phyloP scores from a whole-genome alignment of 768 basidiomycete species.

The Pholiota microspora region DNA sequence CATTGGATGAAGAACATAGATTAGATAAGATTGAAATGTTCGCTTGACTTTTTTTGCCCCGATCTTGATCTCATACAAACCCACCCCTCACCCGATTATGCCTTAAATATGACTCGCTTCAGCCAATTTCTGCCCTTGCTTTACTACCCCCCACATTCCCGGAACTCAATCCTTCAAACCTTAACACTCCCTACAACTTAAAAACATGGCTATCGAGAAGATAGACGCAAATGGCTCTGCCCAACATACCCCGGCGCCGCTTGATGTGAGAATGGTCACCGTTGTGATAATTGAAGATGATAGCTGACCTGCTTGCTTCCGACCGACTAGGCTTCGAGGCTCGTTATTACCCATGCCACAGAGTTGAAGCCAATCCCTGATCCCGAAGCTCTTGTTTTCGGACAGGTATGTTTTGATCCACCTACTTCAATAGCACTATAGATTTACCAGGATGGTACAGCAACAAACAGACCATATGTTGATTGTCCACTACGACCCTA shows the following conservation, averaged over 20 bases:
- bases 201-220: slow-evolving; percentile 19
- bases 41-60: slow-evolving; percentile 4
- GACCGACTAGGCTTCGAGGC: slow-evolving; percentile 47
- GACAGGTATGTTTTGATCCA: slow-evolving; percentile 39
- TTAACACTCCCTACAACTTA: background rate
- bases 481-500: slow-evolving; percentile 57
- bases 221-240: background rate
- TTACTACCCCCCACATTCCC: slow-evolving; percentile 2
- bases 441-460: slow-evolving; percentile 26
- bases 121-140: background rate
- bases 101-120: slow-evolving; percentile 13
- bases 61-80: slow-evolving; percentile 6
- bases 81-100: slow-evolving; percentile 1
- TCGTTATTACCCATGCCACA: slow-evolving; percentile 45
- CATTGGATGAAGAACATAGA: background rate
- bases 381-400: slow-evolving; percentile 51
- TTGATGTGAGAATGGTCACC: slow-evolving; percentile 6
- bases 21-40: slow-evolving; percentile 11
- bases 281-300: background rate
- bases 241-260: slow-evolving; percentile 9
- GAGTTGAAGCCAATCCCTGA: slow-evolving; percentile 50
- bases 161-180: background rate
- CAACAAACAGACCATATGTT: slow-evolving; percentile 81
- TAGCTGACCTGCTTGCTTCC: background rate
- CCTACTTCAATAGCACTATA: background rate